Base-by-base conservation (phyloP, 2,329 filamentous ascomycete genomes). In the Colletotrichum echinochloae region DNA sequence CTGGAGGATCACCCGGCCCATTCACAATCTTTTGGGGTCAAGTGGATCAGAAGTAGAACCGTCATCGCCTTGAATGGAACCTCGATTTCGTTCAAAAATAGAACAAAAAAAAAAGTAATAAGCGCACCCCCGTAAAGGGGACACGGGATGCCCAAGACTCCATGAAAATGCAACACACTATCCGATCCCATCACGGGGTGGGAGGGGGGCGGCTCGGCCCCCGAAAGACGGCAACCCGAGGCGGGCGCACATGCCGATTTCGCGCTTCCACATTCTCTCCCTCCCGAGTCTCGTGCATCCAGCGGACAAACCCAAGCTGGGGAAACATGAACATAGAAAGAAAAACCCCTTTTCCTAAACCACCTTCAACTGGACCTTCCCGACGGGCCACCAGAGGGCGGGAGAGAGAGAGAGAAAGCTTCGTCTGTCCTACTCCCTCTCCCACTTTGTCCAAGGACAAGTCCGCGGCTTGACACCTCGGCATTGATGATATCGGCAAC, bases 121-220 rank as follows among this genome's bases (percentile, higher is more conserved):
- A 20, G 16, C 33, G 6, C n/a, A 12, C 30, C 12, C 14, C 12
- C 14, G 11, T 26, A 26, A 37, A 8, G 44, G 30, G 16, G 30
- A 20, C 2, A 35, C 35, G 11, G 14, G 18, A 26, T 41, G 30
- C 60, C 46, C 33, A 44, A 41, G 35, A 62, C 60, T 62, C 60
- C 60, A 12, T 62, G 60, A 54, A 35, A 52, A 62, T 62, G 60
- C 60, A 62, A 61, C 30, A 18, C 23, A 41, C 33, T 9, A 35
- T 26, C 35, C 33, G 35, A 2, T 8, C 20, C 16, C 48, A 49
- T 49, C 48, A 23, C 11, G 23, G 5, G 28, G 8, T 18, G 20
- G n/a, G n/a, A n/a, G n/a, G n/a, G n/a, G n/a, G n/a, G n/a, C 46
- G 23, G 23, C 11, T 49, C 46, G 4, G 14, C 3, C 39, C 20